Conservation (phyloP, 2,329 filamentous ascomycete species). For the Aspergillus sp. region DNA sequence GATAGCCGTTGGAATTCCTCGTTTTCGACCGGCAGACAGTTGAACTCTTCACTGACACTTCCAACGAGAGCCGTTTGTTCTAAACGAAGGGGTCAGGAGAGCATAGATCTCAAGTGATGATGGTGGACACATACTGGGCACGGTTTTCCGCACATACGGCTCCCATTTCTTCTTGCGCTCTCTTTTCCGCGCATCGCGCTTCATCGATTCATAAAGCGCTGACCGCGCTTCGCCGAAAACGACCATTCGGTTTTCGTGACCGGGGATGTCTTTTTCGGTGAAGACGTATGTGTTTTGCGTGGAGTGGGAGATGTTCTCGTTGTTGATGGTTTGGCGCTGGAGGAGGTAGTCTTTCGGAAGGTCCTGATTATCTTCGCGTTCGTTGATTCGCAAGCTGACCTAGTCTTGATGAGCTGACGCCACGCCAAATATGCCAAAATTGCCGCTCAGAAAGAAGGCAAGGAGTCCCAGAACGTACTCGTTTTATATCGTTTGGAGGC, state of each 20-base stretch:
- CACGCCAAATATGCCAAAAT: not conserved
- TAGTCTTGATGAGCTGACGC: slow-evolving; percentile 28
- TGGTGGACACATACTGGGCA: slow-evolving; percentile 66
- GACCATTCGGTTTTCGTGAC: slow-evolving; percentile 56
- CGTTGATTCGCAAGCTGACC: slow-evolving; percentile 68
- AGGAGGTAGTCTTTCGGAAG: slow-evolving; percentile 90
- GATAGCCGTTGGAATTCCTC: slow-evolving; percentile 66
- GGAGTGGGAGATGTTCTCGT: slow-evolving; percentile 36
- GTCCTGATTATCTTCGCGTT: slow-evolving; percentile 65
- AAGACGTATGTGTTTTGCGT: slow-evolving; percentile 89
- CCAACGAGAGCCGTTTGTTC: slow-evolving; percentile 78
- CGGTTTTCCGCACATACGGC: slow-evolving; percentile 59
- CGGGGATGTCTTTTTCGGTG: slow-evolving; percentile 86
- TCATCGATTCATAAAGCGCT: slow-evolving; percentile 47
- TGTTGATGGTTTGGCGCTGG: slow-evolving; percentile 62
- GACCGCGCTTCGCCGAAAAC: slow-evolving; percentile 46
- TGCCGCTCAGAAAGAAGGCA: too few species aligned
- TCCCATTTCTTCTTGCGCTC: slow-evolving; percentile 55
- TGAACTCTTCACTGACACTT: slow-evolving; percentile 72
- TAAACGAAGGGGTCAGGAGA: slow-evolving; percentile 31
- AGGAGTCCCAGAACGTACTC: slow-evolving; percentile 30
- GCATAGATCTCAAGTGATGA: not conserved
- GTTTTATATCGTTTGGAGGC: slow-evolving; percentile 53
- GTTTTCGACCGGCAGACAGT: slow-evolving; percentile 70
- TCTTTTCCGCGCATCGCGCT: slow-evolving; percentile 44